Conservation (phyloP, 768 basidiomycete genomes). For the Gloeopeniophorella convolvens region DNA sequence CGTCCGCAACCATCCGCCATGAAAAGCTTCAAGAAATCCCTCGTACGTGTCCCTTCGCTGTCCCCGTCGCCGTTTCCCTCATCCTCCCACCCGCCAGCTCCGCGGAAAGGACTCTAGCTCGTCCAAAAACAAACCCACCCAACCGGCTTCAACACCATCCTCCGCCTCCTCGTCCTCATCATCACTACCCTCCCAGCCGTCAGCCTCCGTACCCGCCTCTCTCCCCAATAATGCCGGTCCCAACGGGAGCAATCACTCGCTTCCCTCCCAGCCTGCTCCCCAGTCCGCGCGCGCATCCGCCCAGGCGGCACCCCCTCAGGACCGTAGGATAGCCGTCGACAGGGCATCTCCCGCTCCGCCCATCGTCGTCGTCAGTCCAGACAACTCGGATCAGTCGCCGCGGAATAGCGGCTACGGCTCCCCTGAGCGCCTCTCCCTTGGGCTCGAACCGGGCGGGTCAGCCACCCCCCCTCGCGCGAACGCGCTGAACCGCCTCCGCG, state of each 20-base stretch:
- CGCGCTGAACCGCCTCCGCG: constrained; percentile 68
- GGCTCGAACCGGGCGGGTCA: constrained; percentile 38
- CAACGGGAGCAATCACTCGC: constrained; percentile 36
- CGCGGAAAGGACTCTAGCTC: constrained; percentile 61
- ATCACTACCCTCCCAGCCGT: constrained; percentile 36
- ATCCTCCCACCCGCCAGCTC: constrained; percentile 39
- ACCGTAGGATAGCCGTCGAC: constrained; percentile 53
- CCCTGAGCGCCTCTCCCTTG: constrained; percentile 43
- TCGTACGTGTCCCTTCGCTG: constrained; percentile 41
- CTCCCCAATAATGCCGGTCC: constrained; percentile 30
- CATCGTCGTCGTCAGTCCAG: constrained; percentile 82
- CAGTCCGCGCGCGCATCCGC: constrained; percentile 38
- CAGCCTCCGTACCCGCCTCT: constrained; percentile 31
- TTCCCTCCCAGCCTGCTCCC: constrained; percentile 32
- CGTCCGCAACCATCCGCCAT: constrained; percentile 32
- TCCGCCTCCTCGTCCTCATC: constrained; percentile 40
- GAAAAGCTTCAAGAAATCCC: constrained; percentile 83
- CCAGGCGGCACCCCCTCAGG: constrained; percentile 35
- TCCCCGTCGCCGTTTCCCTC: constrained; percentile 10
- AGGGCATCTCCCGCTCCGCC: constrained; percentile 58
- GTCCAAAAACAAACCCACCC: constrained; percentile 63
- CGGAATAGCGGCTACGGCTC: constrained; percentile 38
- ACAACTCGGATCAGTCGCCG: constrained; percentile 42
- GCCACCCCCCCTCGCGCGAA: constrained; percentile 59
- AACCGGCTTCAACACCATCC: constrained; percentile 35